phyloP scores from a whole-genome alignment of 768 basidiomycete genomes.

The Mycena metata region DNA sequence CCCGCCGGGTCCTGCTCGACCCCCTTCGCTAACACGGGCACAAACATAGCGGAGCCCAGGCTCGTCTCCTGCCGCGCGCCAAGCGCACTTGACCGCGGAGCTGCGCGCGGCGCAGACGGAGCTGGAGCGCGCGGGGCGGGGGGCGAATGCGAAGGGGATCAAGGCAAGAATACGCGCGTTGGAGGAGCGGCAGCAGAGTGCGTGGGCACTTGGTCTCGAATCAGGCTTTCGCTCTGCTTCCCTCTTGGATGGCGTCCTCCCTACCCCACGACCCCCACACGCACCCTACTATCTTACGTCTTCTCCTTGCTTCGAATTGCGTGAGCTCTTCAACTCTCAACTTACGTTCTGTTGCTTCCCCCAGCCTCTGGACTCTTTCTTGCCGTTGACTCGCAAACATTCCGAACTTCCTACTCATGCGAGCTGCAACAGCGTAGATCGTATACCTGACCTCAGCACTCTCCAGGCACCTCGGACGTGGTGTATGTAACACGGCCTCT shows the following conservation, averaged over 20 bases:
- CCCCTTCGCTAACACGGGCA: neutral
- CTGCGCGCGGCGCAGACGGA: slow-evolving; percentile 26
- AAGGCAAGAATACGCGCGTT: slow-evolving; percentile 24
- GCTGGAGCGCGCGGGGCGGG: slow-evolving; percentile 13
- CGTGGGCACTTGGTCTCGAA: slow-evolving; percentile 31
- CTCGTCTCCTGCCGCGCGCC: slow-evolving; percentile 29
- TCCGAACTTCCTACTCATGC: no score
- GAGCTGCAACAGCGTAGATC: no score
- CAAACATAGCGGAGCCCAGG: neutral
- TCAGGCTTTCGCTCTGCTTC: neutral
- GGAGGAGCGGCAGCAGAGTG: slow-evolving; percentile 28
- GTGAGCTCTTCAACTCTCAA: no score
- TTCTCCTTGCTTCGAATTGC: no score
- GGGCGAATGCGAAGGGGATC: neutral
- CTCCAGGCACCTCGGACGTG: neutral
- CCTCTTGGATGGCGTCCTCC: no score
- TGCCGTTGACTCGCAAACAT: no score
- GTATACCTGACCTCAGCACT: neutral
- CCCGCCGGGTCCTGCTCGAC: slow-evolving; percentile 5
- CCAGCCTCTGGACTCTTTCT: no score
- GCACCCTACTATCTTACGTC: no score
- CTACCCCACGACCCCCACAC: no score
- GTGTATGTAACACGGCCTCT: neutral
- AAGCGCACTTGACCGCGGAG: slow-evolving; percentile 30
- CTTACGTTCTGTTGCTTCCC: no score